These are phyloP conservation scores for Tetrahymena thermophila DNA, from an alignment of 73 alveolate genomes.

Conservation along the genomic window DNA sequence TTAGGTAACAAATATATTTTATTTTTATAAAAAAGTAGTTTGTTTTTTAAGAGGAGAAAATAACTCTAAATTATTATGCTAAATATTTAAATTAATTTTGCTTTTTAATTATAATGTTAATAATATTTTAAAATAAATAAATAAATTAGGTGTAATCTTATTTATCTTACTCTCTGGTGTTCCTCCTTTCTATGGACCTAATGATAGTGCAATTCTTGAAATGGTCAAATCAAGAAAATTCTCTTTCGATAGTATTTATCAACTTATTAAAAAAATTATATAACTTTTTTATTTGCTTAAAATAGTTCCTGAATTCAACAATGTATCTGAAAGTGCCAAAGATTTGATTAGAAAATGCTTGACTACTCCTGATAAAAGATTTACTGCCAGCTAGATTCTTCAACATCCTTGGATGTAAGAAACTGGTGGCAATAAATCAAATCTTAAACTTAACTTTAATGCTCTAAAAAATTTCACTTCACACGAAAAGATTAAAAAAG, in stretches of 20 bases:
- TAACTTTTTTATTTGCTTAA: conserved; percentile 45
- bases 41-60: neutral
- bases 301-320: conserved; percentile 51
- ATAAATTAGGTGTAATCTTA: conserved; percentile 60
- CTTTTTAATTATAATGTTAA: too few relatives aligned
- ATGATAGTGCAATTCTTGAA: conserved; percentile 63
- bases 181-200: conserved; percentile 92
- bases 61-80: too few relatives aligned
- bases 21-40: too few relatives aligned
- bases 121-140: neutral
- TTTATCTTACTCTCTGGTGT: conserved; percentile 68
- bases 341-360: conserved; percentile 67
- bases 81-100: too few relatives aligned
- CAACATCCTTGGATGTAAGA: conserved; percentile 67
- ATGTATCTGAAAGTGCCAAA: conserved; percentile 77
- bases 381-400: conserved; percentile 57
- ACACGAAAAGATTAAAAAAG: conserved; percentile 24
- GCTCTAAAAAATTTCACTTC: conserved; percentile 25
- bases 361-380: conserved; percentile 45
- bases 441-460: conserved; percentile 10
- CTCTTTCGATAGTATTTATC: conserved; percentile 47
- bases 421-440: neutral
- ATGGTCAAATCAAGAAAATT: conserved; percentile 38
- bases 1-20: neutral
- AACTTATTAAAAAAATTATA: conserved; percentile 46